Conservation (phyloP, 1,284 basidiomycete genomes). For the Leccinum colubrinum region DNA sequence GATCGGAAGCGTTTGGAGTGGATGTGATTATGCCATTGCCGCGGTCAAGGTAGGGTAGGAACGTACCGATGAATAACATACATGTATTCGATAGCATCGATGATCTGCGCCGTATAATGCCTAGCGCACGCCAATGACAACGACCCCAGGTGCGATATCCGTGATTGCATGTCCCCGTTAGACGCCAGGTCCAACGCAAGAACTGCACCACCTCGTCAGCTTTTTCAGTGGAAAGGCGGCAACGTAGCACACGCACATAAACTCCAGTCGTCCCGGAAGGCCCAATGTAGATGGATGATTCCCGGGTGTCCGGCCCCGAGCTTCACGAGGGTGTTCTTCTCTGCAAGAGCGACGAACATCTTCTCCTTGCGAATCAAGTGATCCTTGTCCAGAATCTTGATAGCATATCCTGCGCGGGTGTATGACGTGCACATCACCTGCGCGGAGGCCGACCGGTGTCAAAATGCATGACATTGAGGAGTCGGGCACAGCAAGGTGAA, state of each 20-base stretch:
- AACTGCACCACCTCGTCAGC: slow-evolving; percentile 46
- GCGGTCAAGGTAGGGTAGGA: not conserved
- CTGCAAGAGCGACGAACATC: too few relatives aligned
- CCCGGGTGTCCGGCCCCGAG: too few relatives aligned
- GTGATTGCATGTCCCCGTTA: slow-evolving; percentile 85
- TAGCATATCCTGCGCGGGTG: too few relatives aligned
- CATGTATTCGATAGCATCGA: slow-evolving; percentile 88
- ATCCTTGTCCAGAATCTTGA: too few relatives aligned
- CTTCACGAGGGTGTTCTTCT: too few relatives aligned
- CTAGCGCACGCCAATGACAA: slow-evolving; percentile 74
- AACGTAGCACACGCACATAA: not conserved
- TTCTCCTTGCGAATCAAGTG: too few relatives aligned
- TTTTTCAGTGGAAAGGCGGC: not conserved
- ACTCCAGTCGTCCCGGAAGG: too few relatives aligned
- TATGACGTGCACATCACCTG: too few relatives aligned
- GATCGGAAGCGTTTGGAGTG: not conserved
- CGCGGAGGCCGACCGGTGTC: too few relatives aligned
- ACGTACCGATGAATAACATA: slow-evolving; percentile 85
- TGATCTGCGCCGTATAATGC: slow-evolving; percentile 86
- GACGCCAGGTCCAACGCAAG: slow-evolving; percentile 87
- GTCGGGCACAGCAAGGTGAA: too few relatives aligned
- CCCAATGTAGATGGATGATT: too few relatives aligned
- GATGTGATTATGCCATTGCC: slow-evolving; percentile 10
- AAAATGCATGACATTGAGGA: too few relatives aligned
- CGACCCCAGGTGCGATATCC: slow-evolving; percentile 80